Percentiles rank a stretch among this genome's conserved stretches.
phyloP scores from a whole-genome alignment of 495 filamentous ascomycete species.

The Pyronema omphalodes region DNA sequence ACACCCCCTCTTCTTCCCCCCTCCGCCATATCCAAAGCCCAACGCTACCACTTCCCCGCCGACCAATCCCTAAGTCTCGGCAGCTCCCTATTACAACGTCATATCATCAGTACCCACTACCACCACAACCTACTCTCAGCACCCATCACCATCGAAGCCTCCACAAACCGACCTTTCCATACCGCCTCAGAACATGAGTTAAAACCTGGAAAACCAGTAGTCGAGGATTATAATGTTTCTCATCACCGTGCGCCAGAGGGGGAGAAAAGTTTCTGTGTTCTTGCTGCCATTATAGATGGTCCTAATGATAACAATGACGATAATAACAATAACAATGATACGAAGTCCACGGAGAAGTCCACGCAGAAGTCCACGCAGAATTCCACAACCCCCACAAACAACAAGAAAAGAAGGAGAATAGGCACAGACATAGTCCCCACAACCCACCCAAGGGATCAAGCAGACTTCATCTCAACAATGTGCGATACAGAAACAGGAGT shows the following conservation, averaged over 20 bases:
- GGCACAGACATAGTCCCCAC: conserved; percentile 22
- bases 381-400: background rate
- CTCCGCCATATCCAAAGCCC: conserved; percentile 1
- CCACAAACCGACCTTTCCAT: background rate
- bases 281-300: background rate
- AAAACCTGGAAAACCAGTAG: background rate
- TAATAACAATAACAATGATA: too few species aligned
- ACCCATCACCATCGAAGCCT: background rate
- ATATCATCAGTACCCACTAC: background rate
- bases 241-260: conserved; percentile 14
- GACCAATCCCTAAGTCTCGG: conserved; percentile 19
- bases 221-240: conserved; percentile 20
- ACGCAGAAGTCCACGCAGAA: background rate
- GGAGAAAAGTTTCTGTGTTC: background rate
- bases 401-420: conserved; percentile 5
- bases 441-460: conserved; percentile 4
- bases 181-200: background rate
- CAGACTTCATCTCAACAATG: conserved; percentile 16
- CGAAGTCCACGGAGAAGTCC: too few species aligned
- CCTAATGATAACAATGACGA: too few species aligned
- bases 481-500: conserved; percentile 5
- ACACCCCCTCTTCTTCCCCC: conserved; percentile 18
- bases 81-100: conserved; percentile 21
- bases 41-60: conserved; percentile 17
- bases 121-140: background rate